Percentiles rank a stretch among this genome's conserved stretches.
Evolutionary conservation across 75 land plant genomes (phyloP).

Genomic region (Pinus tabuliformis): DNA sequence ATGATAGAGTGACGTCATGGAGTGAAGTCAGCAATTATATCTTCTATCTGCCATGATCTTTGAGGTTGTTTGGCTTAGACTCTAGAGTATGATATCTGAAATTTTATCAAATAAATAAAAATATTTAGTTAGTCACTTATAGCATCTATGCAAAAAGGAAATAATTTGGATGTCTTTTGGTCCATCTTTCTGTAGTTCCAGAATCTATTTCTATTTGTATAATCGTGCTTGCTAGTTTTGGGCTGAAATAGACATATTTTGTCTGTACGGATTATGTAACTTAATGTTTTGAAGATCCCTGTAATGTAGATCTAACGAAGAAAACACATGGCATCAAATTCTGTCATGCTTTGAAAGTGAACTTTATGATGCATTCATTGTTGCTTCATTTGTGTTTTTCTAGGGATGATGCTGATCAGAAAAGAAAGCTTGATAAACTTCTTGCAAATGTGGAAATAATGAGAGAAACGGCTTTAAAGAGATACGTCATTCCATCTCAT

Average conservation of each 20-base stretch:
- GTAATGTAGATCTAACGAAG: background rate
- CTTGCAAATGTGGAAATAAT: constrained; percentile 17
- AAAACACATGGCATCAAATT: background rate
- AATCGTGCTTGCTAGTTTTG: background rate
- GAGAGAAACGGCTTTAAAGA: constrained; percentile 24
- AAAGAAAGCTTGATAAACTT: constrained; percentile 8
- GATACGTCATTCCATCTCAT: constrained; percentile 3
- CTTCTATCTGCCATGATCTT: too few relatives aligned
- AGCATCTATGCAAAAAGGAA: background rate
- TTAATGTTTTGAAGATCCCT: background rate
- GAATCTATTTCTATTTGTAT: background rate
- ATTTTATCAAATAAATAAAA: background rate
- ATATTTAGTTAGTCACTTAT: background rate
- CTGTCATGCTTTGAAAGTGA: background rate
- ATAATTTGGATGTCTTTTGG: background rate
- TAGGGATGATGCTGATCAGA: constrained; percentile 15
- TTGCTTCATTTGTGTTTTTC: background rate
- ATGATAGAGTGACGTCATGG: too few relatives aligned
- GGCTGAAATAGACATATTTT: background rate
- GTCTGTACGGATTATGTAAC: background rate
- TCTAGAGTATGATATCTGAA: background rate
- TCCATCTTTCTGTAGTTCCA: background rate
- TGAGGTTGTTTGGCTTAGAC: background rate
- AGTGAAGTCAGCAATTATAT: too few relatives aligned
- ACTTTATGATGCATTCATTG: background rate